Conservation (phyloP, 176 grass and related monocot genomes). For the Themeda triandra region DNA sequence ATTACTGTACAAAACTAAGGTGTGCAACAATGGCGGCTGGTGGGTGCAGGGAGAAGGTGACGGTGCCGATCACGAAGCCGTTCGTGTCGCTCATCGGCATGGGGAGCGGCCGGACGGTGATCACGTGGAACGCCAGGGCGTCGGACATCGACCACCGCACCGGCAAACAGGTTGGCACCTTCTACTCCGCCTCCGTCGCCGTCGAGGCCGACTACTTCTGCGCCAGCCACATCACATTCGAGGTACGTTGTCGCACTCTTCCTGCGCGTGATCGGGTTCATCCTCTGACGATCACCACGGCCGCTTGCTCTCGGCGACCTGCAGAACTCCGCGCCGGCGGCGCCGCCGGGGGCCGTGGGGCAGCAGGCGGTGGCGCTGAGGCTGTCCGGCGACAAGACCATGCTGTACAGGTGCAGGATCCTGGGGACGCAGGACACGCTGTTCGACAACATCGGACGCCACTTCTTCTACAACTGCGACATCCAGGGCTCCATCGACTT, state of each 20-base stretch:
- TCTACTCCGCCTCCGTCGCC: conserved; percentile 79
- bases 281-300: not conserved
- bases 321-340: conserved; percentile 77
- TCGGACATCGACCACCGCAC: conserved; percentile 46
- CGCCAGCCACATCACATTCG: conserved; percentile 83
- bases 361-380: conserved; percentile 90
- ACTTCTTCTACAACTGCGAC: conserved; percentile 73
- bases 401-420: conserved; percentile 77
- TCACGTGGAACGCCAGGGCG: conserved; percentile 65
- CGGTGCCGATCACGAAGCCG: conserved; percentile 80
- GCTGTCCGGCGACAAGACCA: conserved; percentile 85
- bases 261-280: not conserved
- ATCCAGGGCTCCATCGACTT: conserved; percentile 99
- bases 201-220: conserved; percentile 89
- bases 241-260: conserved; percentile 31
- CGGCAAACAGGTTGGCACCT: conserved; percentile 67
- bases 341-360: conserved; percentile 66
- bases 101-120: conserved; percentile 57
- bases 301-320: not conserved
- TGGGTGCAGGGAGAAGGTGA: conserved; percentile 86
- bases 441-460: conserved; percentile 85
- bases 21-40: not conserved
- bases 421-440: conserved; percentile 93
- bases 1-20: not conserved
- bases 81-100: conserved; percentile 79